Conservation (phyloP, 2,329 filamentous ascomycete species). For the Fusarium equiseti region DNA sequence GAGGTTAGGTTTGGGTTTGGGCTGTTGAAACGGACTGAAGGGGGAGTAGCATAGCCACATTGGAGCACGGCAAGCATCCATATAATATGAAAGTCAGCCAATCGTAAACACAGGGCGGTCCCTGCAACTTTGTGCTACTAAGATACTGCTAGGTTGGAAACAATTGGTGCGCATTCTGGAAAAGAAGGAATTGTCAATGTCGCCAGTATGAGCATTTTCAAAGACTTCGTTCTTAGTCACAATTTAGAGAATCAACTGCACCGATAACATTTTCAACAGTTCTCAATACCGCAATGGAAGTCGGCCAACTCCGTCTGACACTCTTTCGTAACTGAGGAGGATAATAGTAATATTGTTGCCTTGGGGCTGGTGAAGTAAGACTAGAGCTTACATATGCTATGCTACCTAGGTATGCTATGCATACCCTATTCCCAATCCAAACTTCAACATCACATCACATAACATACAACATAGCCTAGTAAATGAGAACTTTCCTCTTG, state of each 20-base stretch:
- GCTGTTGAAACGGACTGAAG: neutral
- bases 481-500: neutral
- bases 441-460: neutral
- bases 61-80: neutral
- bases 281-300: neutral
- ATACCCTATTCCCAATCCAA: neutral
- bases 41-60: neutral
- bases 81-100: neutral
- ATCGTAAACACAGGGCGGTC: neutral
- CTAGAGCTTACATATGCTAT: neutral
- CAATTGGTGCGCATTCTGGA: neutral
- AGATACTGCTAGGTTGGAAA: neutral
- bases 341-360: neutral
- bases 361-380: neutral
- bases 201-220: constrained; percentile 13
- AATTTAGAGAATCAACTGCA: neutral
- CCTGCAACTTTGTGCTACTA: neutral
- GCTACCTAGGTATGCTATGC: too few relatives aligned
- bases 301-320: neutral
- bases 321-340: neutral
- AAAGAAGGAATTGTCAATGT: neutral
- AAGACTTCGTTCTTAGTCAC: neutral
- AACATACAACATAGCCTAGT: neutral
- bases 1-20: neutral
- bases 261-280: neutral